phyloP scores from a whole-genome alignment of 768 basidiomycete genomes.

The Collybia nuda region DNA sequence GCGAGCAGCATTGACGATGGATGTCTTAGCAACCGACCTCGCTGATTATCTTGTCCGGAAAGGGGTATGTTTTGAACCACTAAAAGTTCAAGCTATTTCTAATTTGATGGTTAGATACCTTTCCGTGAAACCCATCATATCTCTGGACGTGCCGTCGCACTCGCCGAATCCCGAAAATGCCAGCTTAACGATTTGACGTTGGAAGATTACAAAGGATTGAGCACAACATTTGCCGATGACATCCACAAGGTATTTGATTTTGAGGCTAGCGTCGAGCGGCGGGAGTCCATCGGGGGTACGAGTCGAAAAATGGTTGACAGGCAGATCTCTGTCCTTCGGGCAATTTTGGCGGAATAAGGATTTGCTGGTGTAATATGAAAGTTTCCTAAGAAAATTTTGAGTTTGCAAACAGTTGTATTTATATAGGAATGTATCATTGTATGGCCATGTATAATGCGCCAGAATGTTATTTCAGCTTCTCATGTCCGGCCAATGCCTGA shows the following conservation, averaged over 20 bases:
- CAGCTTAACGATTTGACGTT: slow-evolving; percentile 81
- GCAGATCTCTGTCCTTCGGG: slow-evolving; percentile 78
- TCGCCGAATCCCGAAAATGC: slow-evolving; percentile 82
- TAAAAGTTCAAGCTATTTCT: neutral
- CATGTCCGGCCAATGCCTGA: no score
- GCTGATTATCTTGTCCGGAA: slow-evolving; percentile 99
- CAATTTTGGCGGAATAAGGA: slow-evolving; percentile 39
- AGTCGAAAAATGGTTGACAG: slow-evolving; percentile 81
- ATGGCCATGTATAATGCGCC: no score
- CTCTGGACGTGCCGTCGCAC: slow-evolving; percentile 93
- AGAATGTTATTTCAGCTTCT: no score
- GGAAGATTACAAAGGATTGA: slow-evolving; percentile 75
- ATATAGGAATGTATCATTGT: no score
- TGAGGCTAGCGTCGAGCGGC: slow-evolving; percentile 90
- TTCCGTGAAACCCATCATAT: slow-evolving; percentile 99
- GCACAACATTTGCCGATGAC: slow-evolving; percentile 78
- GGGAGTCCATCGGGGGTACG: slow-evolving; percentile 91
- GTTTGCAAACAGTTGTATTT: no score
- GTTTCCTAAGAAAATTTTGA: no score
- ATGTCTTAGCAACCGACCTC: slow-evolving; percentile 97
- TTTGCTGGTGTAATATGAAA: no score
- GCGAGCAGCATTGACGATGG: slow-evolving; percentile 89
- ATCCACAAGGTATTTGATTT: slow-evolving; percentile 89
- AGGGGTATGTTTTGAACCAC: slow-evolving; percentile 62
- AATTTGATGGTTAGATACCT: slow-evolving; percentile 57